These are phyloP conservation scores for Knoxia roxburghii DNA, from an alignment of 257 asterid species.

Conservation along the genomic window DNA sequence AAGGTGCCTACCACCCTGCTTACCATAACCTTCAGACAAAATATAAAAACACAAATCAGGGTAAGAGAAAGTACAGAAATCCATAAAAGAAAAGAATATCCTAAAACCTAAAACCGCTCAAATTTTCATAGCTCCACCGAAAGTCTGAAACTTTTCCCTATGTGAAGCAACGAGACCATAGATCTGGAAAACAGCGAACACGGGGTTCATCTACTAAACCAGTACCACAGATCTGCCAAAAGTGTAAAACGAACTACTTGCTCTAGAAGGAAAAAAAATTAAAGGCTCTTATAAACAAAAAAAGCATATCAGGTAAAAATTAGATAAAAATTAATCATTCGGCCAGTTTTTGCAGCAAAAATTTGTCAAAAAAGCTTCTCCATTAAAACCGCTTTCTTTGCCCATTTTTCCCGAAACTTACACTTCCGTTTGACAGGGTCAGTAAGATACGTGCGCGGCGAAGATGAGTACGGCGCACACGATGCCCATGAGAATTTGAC, in stretches of 20 bases:
- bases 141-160: neutral
- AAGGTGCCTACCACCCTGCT: constrained; percentile 88
- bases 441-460: neutral
- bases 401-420: neutral
- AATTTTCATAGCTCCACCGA: neutral
- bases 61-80: constrained; percentile 19
- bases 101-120: constrained; percentile 4
- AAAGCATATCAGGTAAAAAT: neutral
- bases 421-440: neutral
- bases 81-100: constrained; percentile 21
- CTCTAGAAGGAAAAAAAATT: neutral
- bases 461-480: neutral
- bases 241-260: constrained; percentile 7
- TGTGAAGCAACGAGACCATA: constrained; percentile 14
- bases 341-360: neutral
- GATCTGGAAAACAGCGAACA: constrained; percentile 25
- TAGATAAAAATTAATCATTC: neutral
- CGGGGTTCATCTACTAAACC: constrained; percentile 10
- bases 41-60: constrained; percentile 28
- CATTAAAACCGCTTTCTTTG: neutral
- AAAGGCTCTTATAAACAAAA: neutral
- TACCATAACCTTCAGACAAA: constrained; percentile 87
- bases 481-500: neutral
- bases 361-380: neutral
- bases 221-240: constrained; percentile 46